Evolutionary conservation across 192 early-diverging fungal genomes (phyloP).

Genomic region (Coemansia sp.): DNA sequence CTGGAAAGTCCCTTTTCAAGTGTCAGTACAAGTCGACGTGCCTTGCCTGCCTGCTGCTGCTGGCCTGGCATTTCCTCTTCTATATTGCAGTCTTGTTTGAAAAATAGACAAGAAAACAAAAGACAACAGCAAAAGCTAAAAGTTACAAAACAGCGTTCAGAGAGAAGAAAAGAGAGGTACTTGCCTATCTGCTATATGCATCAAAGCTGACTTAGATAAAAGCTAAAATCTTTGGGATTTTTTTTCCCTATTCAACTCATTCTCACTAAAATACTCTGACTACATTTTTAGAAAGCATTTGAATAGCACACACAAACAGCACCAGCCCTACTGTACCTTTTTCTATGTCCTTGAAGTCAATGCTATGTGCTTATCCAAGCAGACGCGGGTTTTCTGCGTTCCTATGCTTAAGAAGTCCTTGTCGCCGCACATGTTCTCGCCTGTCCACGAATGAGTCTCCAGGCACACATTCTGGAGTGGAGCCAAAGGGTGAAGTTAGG

Average conservation of each 20-base stretch:
- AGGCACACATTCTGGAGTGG: not conserved
- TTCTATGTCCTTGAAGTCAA: not conserved
- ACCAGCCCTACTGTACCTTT: too few relatives aligned
- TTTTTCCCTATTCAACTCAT: too few relatives aligned
- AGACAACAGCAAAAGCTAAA: not conserved
- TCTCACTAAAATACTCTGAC: too few relatives aligned
- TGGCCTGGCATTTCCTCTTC: conserved; percentile 22
- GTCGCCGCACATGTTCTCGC: not conserved
- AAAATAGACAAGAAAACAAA: not conserved
- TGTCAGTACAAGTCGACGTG: conserved; percentile 45
- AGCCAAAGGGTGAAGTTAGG: conserved; percentile 58
- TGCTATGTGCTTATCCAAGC: not conserved
- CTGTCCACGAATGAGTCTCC: not conserved
- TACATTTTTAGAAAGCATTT: too few relatives aligned
- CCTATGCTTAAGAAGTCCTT: not conserved
- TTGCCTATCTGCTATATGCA: too few relatives aligned
- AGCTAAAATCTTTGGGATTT: too few relatives aligned
- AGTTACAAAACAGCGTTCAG: too few relatives aligned
- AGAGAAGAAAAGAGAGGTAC: not conserved
- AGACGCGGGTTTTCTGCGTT: not conserved
- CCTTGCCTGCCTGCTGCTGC: conserved; percentile 26
- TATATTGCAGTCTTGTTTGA: not conserved
- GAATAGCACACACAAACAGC: too few relatives aligned
- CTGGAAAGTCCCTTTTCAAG: conserved; percentile 46
- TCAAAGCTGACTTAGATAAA: too few relatives aligned